A percentile compares a stretch with the other conserved stretches of the same genome.
These are phyloP conservation scores for Apiotrichum porosum DNA, from an alignment of 1,284 basidiomycete species.

Conservation along the genomic window DNA sequence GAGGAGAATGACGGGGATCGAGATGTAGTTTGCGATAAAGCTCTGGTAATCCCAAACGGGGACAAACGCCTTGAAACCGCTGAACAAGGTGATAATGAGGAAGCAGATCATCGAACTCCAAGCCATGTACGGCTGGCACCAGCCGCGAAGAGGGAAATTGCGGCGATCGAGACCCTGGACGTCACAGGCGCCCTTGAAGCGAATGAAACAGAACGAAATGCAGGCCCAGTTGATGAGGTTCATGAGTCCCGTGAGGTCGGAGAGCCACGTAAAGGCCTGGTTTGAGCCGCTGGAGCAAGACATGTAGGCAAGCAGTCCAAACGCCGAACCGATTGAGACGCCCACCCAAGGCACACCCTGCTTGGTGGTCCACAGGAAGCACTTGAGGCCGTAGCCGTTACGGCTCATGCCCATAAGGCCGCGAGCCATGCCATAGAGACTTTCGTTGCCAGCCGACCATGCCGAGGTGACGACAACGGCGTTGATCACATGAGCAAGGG, in stretches of 20 bases:
- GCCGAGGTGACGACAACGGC: conserved; percentile 61
- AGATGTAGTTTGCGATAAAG: conserved; percentile 8
- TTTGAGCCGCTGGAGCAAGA: conserved; percentile 58
- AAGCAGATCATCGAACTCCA: conserved; percentile 6
- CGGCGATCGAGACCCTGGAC: conserved; percentile 57
- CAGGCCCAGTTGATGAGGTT: conserved; percentile 71
- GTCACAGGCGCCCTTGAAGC: conserved; percentile 68
- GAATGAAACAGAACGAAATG: conserved; percentile 67
- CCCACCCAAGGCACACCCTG: conserved; percentile 62
- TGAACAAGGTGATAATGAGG: conserved; percentile 9
- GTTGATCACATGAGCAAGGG: conserved; percentile 60
- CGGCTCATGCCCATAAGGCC: conserved; percentile 52
- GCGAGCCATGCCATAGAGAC: conserved; percentile 52
- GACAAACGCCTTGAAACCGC: conserved; percentile 7
- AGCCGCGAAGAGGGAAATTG: conserved; percentile 60
- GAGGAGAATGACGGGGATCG: conserved; percentile 4
- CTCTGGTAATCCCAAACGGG: conserved; percentile 24
- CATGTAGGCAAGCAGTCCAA: conserved; percentile 54
- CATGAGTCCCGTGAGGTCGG: conserved; percentile 53
- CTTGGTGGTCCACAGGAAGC: conserved; percentile 58
- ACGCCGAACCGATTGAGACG: conserved; percentile 62
- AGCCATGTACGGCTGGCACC: conserved; percentile 43
- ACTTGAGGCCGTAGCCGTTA: conserved; percentile 56
- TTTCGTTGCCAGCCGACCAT: conserved; percentile 53
- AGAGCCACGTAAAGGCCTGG: conserved; percentile 66